A percentile compares a stretch with the other conserved stretches of the same genome.
These are phyloP conservation scores for Solanum hybrid DNA, from an alignment of 305 asterid genomes.

Conservation along the genomic window DNA sequence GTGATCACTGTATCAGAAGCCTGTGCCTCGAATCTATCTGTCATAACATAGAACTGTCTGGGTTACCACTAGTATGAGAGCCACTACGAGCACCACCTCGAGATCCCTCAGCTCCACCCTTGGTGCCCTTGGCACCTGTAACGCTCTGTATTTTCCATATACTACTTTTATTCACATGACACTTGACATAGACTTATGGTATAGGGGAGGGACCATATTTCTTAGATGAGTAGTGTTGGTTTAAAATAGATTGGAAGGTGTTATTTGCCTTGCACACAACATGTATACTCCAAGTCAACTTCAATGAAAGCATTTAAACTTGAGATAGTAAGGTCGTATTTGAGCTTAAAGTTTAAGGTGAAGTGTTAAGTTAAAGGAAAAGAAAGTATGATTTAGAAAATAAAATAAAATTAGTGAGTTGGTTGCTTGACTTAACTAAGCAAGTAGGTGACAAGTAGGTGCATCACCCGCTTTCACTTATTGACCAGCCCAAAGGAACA, in stretches of 20 bases:
- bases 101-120: not conserved
- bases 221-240: not conserved
- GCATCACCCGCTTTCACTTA: not conserved
- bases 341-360: not conserved
- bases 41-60: not conserved
- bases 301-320: too few species aligned
- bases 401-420: too few species aligned
- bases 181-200: not conserved
- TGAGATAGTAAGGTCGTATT: not conserved
- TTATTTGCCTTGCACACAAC: not conserved
- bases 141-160: too few species aligned
- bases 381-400: not conserved
- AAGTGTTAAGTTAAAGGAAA: not conserved
- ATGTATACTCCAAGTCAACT: not conserved
- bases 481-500: not conserved
- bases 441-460: not conserved
- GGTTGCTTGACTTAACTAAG: not conserved
- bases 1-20: not conserved
- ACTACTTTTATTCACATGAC: not conserved
- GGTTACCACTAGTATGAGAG: not conserved
- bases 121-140: not conserved
- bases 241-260: not conserved
- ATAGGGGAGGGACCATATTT: not conserved
- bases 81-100: not conserved
- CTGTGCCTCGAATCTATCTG: not conserved